Evolutionary conservation across 805 yeast genomes (phyloP).

Genomic region (Wickerhamiella azymoides): DNA sequence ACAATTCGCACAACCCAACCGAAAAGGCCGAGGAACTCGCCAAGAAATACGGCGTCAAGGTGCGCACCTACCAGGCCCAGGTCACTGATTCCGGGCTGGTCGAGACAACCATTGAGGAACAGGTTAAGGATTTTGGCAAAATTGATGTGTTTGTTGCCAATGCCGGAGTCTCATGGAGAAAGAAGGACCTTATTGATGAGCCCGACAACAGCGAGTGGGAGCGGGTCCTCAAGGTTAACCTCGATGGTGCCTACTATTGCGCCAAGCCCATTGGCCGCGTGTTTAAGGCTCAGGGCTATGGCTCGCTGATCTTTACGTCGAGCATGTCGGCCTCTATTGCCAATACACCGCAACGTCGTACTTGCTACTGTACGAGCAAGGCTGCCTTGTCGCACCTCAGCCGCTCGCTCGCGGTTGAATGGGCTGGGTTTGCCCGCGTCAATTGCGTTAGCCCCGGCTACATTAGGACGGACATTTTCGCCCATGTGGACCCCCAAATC

Average conservation of each 20-base stretch:
- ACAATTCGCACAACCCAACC: slow-evolving; percentile 48
- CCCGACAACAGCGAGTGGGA: slow-evolving; percentile 49
- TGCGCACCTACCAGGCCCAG: slow-evolving; percentile 51
- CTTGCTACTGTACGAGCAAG: slow-evolving; percentile 75
- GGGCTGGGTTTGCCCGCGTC: slow-evolving; percentile 81
- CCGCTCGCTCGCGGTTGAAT: slow-evolving; percentile 70
- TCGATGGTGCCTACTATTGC: slow-evolving; percentile 69
- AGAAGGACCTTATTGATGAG: slow-evolving; percentile 42
- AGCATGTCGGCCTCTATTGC: slow-evolving; percentile 84
- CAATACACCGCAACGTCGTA: slow-evolving; percentile 76
- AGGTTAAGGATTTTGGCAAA: slow-evolving; percentile 57
- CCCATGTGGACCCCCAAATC: slow-evolving; percentile 32
- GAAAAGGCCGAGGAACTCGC: slow-evolving; percentile 45
- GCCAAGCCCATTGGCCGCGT: slow-evolving; percentile 60
- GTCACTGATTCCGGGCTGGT: slow-evolving; percentile 39
- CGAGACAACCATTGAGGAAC: slow-evolving; percentile 34
- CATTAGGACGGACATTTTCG: slow-evolving; percentile 55
- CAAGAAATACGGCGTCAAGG: slow-evolving; percentile 43
- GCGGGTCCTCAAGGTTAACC: slow-evolving; percentile 57
- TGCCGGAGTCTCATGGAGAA: slow-evolving; percentile 77
- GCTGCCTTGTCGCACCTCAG: slow-evolving; percentile 70
- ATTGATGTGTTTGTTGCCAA: slow-evolving; percentile 79
- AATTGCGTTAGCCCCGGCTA: slow-evolving; percentile 81
- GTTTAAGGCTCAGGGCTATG: slow-evolving; percentile 59
- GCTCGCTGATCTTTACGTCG: slow-evolving; percentile 73